Evolutionary conservation across 768 basidiomycete genomes (phyloP), one percentile per base, ranked within the genome.

Genomic region (Trametes meyenii): DNA sequence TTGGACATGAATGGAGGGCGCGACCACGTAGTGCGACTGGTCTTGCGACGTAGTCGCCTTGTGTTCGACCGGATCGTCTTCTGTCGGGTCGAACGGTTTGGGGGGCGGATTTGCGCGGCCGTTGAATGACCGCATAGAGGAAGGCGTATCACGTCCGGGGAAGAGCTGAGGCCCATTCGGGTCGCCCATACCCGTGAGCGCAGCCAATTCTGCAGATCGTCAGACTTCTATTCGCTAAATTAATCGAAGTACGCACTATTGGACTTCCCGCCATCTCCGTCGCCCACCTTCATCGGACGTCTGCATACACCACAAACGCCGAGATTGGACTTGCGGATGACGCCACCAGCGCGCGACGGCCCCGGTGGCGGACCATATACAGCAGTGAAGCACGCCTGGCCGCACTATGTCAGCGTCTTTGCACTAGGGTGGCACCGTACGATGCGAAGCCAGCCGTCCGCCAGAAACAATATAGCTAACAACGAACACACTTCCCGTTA

Each of bases 281-380:
- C 94, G 23, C 89, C 90, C 16, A 99, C 83, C 71, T 94, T 94
- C 97, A 99, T 98, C 17, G 95, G 95, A 35, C 95, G 83, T 67
- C 97, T 83, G 72, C 97, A 99, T 2, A 98, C 94, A 40, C 97
- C 97, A 67, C 97, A 99, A 17, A 99, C 92, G 19, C 97, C 97
- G 23, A 97, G 78, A 71, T 92, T 89, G 48, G 90, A 79, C 55
- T 71, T 71, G 58, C 72, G 66, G 26, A 89, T 81, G 7, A 84
- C 73, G 72, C 72, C 35, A 53, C 85, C 72, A 51, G 81, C 76
- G 67, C 77, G 83, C 36, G 77, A 79, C 67, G 83, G 81, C 60
- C 73, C 81, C 14, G 88, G 86, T 12, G 90, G 88, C 5, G 92
- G 92, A 14, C 96, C 96, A 74, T 99, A 99, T 4, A 98, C 96